Conservation (phyloP, 768 basidiomycete species). For the Tricholoma saponaceum region DNA sequence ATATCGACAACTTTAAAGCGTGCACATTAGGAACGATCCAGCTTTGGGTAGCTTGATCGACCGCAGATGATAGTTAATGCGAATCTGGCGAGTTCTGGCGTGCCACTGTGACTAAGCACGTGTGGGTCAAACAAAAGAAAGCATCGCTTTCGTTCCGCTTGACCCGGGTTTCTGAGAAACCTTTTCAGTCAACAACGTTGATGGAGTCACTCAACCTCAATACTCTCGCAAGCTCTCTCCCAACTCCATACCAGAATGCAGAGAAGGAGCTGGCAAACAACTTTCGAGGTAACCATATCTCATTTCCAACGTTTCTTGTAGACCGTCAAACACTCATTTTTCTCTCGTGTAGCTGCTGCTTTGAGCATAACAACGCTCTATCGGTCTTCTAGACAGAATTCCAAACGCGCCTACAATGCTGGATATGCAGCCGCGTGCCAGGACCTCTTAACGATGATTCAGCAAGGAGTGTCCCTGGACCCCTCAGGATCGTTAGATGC, state of each 20-base stretch:
- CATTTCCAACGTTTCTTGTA: constrained; percentile 14
- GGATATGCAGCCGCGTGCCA: constrained; percentile 79
- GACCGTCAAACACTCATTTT: constrained; percentile 10
- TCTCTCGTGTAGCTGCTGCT: constrained; percentile 57
- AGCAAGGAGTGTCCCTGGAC: constrained; percentile 70
- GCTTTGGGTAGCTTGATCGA: too few relatives aligned
- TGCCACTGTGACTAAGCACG: too few relatives aligned
- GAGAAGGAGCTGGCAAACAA: constrained; percentile 80
- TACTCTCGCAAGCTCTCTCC: constrained; percentile 73
- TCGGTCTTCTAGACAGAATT: constrained; percentile 70
- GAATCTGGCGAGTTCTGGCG: too few relatives aligned
- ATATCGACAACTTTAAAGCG: too few relatives aligned
- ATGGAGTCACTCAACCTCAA: constrained; percentile 82
- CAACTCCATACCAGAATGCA: constrained; percentile 67
- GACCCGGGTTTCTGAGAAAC: background rate
- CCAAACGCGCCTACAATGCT: constrained; percentile 76
- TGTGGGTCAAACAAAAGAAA: background rate
- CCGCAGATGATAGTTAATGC: too few relatives aligned
- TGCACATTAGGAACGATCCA: too few relatives aligned
- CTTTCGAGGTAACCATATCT: constrained; percentile 57
- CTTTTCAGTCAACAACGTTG: constrained; percentile 33
- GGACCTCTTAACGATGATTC: constrained; percentile 77
- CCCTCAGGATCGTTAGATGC: constrained; percentile 38
- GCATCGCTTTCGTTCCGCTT: background rate
- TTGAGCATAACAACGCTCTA: constrained; percentile 83